Evolutionary conservation across 2,329 filamentous ascomycete species (phyloP), one percentile per base, ranked within the genome.

Genomic region (Apiospora phragmitis): DNA sequence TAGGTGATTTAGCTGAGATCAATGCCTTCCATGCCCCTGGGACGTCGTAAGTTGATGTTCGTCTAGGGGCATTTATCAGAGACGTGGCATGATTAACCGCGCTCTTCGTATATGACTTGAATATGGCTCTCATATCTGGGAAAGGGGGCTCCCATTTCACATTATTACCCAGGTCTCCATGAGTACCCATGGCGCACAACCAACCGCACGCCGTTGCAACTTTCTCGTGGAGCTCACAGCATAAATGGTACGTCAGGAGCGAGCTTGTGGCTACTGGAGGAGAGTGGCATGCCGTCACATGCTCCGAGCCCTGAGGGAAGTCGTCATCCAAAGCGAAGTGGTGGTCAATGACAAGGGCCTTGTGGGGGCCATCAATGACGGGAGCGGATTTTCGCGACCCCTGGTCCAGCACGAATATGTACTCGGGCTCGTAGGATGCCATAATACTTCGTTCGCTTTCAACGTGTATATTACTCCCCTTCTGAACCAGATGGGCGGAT

Each of bases 111-210:
- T 91, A 83, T 18, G 78, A 81, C 74, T 91, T 91, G 74, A 92
- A 88, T 0, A 86, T 86, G 1, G 83, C 78, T 24, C 82, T 83
- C 89, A 92, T 91, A 72, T 92, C 88, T 1, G 91, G 91, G 72
- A 93, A 92, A 0, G 91, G 91, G 0, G 86, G 84, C 29, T 88
- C 81, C 91, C 91, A 92, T 76, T 91, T 92, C 21, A 92, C 73
- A 0, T 85, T 85, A 49, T 87, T 91, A 18, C 90, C 90, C 0
- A 93, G 82, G 73, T 93, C 91, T 3, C 90, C 90, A 72, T 92
- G 89, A 0, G 90, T 92, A 11, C 91, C 91, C 73, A 92, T 85
- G 3, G 85, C 85, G 69, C 89, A 90, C 0, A 92, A 82, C 87
- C 90, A 92, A 49, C 85, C 87, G 74, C 88, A 90, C 6, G 81